Percentiles rank a stretch among this genome's conserved stretches.
phyloP scores from a whole-genome alignment of 495 filamentous ascomycete species.

The Lepidopterella palustris region DNA sequence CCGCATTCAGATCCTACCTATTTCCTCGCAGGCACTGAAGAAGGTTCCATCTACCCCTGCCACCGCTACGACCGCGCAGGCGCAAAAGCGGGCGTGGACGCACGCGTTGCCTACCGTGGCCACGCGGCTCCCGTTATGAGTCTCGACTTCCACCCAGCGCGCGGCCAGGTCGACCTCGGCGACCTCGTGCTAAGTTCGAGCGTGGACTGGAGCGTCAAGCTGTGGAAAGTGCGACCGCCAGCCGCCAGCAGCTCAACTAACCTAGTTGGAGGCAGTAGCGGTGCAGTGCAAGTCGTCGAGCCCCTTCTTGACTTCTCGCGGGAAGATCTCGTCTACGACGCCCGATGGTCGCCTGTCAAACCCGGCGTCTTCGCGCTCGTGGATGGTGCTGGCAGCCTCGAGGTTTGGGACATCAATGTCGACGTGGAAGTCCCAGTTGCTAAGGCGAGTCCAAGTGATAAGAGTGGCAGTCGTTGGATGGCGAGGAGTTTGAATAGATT shows the following conservation, averaged over 20 bases:
- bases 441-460: slow-evolving; percentile 59
- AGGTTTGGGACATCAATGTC: slow-evolving; percentile 89
- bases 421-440: slow-evolving; percentile 88
- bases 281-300: slow-evolving; percentile 44
- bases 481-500: slow-evolving; percentile 84
- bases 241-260: slow-evolving; percentile 49
- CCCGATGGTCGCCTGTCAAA: slow-evolving; percentile 83
- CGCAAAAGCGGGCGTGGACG: slow-evolving; percentile 89
- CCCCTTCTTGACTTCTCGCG: slow-evolving; percentile 84
- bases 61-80: slow-evolving; percentile 95
- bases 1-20: slow-evolving; percentile 92
- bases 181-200: slow-evolving; percentile 82
- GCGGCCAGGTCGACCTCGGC: slow-evolving; percentile 87
- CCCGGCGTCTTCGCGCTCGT: slow-evolving; percentile 91
- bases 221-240: slow-evolving; percentile 87
- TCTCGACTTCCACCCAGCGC: slow-evolving; percentile 86
- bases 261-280: slow-evolving; percentile 36
- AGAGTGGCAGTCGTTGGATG: slow-evolving; percentile 46
- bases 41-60: slow-evolving; percentile 91
- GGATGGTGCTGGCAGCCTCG: slow-evolving; percentile 86
- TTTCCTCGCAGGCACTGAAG: slow-evolving; percentile 94
- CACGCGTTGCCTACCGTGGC: slow-evolving; percentile 73
- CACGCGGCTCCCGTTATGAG: slow-evolving; percentile 95
- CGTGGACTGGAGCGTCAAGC: slow-evolving; percentile 92
- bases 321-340: slow-evolving; percentile 95